Percentiles rank a stretch among this genome's conserved stretches.
These are phyloP conservation scores for Hibiscus trionum DNA, from an alignment of 345 rosid species.

Conservation along the genomic window DNA sequence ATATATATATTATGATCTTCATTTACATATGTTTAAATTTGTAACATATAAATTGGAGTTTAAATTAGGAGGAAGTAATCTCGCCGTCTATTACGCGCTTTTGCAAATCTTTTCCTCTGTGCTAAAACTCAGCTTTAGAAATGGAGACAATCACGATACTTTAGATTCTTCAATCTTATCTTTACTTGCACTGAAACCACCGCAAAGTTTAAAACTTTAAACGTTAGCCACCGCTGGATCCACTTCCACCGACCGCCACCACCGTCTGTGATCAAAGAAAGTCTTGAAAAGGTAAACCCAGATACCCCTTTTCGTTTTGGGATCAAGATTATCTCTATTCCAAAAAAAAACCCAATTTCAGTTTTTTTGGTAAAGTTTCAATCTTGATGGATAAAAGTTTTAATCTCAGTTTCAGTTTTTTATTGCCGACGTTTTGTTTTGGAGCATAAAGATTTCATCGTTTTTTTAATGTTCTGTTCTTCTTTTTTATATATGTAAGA, in stretches of 20 bases:
- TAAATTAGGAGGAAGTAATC: too few relatives aligned
- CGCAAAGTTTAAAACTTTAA: background rate
- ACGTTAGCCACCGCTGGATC: background rate
- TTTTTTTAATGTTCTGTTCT: background rate
- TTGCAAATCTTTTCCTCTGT: background rate
- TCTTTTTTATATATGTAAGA: background rate
- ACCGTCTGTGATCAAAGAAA: background rate
- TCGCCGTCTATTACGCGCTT: background rate
- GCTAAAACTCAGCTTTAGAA: background rate
- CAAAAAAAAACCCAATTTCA: background rate
- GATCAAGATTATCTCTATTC: background rate
- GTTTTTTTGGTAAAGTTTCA: background rate
- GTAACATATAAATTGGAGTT: too few relatives aligned
- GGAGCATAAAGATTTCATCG: background rate
- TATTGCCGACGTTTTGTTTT: background rate
- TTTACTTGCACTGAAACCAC: background rate
- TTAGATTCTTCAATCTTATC: background rate
- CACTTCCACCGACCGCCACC: background rate
- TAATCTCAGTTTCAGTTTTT: background rate
- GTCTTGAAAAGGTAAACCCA: background rate
- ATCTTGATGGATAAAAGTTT: background rate
- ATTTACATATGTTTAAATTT: too few relatives aligned
- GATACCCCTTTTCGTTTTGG: background rate
- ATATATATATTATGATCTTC: too few relatives aligned
- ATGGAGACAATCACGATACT: background rate